phyloP scores from a whole-genome alignment of 352 stramenopile genomes.

The Phytophthora cactorum region DNA sequence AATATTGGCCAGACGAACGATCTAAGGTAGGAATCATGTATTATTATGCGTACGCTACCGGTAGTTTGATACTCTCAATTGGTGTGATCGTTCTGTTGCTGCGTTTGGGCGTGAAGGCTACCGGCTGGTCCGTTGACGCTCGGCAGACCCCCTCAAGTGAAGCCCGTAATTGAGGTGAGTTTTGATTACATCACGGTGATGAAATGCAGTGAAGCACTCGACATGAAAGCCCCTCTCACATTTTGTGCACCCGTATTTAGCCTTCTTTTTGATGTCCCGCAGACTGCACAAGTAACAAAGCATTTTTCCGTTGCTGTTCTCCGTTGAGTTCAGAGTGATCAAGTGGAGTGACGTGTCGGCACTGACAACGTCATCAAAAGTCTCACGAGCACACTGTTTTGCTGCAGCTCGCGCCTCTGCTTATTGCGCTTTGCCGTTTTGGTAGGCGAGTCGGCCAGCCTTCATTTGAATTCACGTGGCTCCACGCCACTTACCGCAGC shows the following conservation, averaged over 20 bases:
- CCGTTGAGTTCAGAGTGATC: conserved; percentile 10
- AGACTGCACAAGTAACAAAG: conserved; percentile 14
- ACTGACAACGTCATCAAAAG: conserved; percentile 6
- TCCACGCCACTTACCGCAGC: neutral
- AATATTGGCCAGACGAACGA: conserved; percentile 1
- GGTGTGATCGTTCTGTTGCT: conserved; percentile 4
- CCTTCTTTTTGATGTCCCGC: conserved; percentile 12
- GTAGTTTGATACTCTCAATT: conserved; percentile 10
- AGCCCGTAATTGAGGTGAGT: conserved; percentile 5
- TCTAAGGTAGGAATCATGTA: conserved; percentile 4
- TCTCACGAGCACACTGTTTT: conserved; percentile 8
- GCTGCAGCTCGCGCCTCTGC: neutral
- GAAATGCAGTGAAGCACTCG: conserved; percentile 18
- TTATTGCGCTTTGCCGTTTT: neutral
- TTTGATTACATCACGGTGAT: conserved; percentile 5
- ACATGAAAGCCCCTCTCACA: conserved; percentile 22
- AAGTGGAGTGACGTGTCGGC: conserved; percentile 11
- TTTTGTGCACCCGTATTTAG: conserved; percentile 17
- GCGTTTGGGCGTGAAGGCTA: conserved; percentile 5
- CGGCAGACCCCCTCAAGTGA: conserved; percentile 10
- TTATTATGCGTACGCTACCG: neutral
- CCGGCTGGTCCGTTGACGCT: neutral
- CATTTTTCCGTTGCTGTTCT: conserved; percentile 15
- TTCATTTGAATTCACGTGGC: conserved; percentile 2
- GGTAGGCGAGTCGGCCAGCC: conserved; percentile 9